A percentile compares a stretch with the other conserved stretches of the same genome.
These are phyloP conservation scores for Austropuccinia psidii DNA, from an alignment of 1,284 basidiomycete species.

Conservation along the genomic window DNA sequence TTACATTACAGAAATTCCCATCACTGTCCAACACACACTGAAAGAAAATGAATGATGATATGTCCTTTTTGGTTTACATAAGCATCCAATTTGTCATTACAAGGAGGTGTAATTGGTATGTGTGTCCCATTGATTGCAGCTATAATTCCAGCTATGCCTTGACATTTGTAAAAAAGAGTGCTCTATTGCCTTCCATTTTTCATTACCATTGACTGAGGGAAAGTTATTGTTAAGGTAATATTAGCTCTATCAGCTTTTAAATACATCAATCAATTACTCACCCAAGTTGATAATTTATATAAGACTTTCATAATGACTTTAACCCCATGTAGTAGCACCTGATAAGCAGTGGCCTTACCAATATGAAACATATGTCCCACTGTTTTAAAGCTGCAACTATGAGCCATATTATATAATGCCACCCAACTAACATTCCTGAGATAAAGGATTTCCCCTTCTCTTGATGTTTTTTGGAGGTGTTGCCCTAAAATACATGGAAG, in stretches of 20 bases:
- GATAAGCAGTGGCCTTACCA: too few species aligned
- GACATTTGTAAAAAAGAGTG: not conserved
- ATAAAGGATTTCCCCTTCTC: too few species aligned
- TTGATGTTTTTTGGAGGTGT: too few species aligned
- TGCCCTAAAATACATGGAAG: too few species aligned
- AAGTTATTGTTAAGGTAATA: too few species aligned
- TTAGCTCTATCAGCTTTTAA: not conserved
- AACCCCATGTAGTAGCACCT: not conserved
- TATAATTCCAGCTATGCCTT: not conserved
- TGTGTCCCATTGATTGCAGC: not conserved
- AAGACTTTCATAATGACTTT: not conserved
- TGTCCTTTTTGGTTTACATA: not conserved
- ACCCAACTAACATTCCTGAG: too few species aligned
- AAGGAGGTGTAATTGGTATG: not conserved
- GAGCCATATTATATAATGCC: not conserved
- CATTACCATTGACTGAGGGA: not conserved
- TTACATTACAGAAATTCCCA: not conserved
- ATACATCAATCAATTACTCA: not conserved
- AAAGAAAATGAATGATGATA: not conserved
- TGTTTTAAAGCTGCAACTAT: not conserved
- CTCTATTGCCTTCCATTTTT: not conserved
- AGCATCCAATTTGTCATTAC: not conserved
- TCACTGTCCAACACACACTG: not conserved
- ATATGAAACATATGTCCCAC: not conserved
- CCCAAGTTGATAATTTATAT: not conserved